Base-by-base conservation (phyloP, 2,329 filamentous ascomycete genomes). In the Claviceps fusiformis region DNA sequence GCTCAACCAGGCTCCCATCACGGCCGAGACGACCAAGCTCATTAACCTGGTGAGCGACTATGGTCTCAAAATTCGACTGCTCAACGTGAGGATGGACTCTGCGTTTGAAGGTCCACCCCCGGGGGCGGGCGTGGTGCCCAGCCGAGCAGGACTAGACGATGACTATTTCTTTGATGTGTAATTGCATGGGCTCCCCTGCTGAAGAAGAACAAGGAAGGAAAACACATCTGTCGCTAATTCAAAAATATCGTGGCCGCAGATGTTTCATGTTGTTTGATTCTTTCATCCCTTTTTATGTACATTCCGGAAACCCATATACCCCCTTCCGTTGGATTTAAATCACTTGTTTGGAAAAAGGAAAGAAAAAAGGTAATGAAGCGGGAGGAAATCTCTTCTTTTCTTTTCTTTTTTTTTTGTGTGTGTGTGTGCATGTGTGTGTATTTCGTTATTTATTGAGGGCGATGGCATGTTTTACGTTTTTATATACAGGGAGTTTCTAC, bases 1-100 rank as follows among this genome's bases (percentile, higher is more conserved):
- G 54, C 78, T 98, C 29, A 90, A 95, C 65, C 93, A 98, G 70
- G 83, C 91, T 57, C 93, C 93, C 24, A 96, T 98, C 66, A 98
- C 93, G n/a, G 82, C 90, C 3, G 92, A 97, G 71, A 97, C 93
- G 41, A 92, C 86, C 67, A 95, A 93, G 69, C 74, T 97, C 58
- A 85, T 96, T 54, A 83, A 85, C 55, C 74, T 96, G 63, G 87
- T 97, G 57, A 83, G 84, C 64, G 87, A 95, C 62, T 97, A 95
- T 67, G 91, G 93, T 5, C 74, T 97, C 59, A 95, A 95, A 74
- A 95, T 98, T 59, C 78, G 93, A 45, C 72, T 98, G 65, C 75
- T 98, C 62, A 98, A 97, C 69, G 87, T 98, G 46, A 77, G 89
- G 55, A 87, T 91, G 71, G 89, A 97, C 67, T 87, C 81, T 52